These are phyloP conservation scores for Luvunga scandens DNA, from an alignment of 345 rosid genomes.

Conservation along the genomic window DNA sequence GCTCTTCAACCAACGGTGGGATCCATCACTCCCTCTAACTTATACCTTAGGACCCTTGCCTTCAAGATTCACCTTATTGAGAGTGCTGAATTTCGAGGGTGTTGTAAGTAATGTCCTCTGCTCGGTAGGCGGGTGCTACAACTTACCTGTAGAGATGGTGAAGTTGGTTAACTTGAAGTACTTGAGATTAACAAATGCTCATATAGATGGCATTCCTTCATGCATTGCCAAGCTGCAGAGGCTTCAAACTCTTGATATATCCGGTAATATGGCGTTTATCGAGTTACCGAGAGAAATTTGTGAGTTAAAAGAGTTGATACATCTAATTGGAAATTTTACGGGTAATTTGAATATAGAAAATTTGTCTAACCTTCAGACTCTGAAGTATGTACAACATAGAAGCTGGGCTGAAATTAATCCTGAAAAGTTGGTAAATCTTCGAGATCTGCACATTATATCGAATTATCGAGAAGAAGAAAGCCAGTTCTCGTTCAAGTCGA, in stretches of 20 bases:
- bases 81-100: neutral
- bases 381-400: neutral
- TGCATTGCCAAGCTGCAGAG: neutral
- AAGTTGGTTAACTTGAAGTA: neutral
- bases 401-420: neutral
- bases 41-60: neutral
- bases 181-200: neutral
- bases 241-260: neutral
- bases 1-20: neutral
- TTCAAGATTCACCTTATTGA: neutral
- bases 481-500: neutral
- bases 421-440: neutral
- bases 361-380: neutral
- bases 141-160: neutral
- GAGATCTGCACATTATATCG: neutral
- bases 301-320: neutral
- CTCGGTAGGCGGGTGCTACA: neutral
- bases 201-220: neutral
- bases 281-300: neutral
- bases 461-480: accelerated
- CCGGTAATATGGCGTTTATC: accelerated
- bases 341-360: neutral
- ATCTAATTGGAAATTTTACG: neutral
- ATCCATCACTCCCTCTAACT: too few species aligned
- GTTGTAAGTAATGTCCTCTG: neutral